Conservation (phyloP, 345 rosid species). For the Aquilaria malaccensis region DNA sequence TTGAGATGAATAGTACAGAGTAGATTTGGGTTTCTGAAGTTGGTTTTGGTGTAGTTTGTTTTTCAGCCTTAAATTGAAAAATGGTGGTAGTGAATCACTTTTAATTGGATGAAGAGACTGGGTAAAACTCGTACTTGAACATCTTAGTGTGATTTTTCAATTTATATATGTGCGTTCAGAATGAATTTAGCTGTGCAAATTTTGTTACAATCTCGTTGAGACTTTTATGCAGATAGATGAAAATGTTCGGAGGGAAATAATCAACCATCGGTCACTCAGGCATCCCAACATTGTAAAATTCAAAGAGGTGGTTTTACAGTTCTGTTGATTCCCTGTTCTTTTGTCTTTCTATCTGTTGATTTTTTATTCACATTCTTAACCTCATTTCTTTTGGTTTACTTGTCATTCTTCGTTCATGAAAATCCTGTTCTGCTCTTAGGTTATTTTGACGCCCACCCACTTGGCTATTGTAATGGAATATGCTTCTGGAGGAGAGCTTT, state of each 20-base stretch:
- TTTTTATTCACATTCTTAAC: background rate
- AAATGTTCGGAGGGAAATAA: slow-evolving; percentile 88
- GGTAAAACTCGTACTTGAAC: too few relatives aligned
- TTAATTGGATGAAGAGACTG: too few relatives aligned
- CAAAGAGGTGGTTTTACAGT: slow-evolving; percentile 56
- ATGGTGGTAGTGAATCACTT: too few relatives aligned
- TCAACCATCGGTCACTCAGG: slow-evolving; percentile 84
- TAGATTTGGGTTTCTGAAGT: too few relatives aligned
- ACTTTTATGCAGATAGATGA: slow-evolving; percentile 69
- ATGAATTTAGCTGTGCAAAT: too few relatives aligned
- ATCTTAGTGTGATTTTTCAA: too few relatives aligned
- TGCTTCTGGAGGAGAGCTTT: slow-evolving; percentile 28
- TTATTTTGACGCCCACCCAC: slow-evolving; percentile 93
- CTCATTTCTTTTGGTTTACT: too few relatives aligned
- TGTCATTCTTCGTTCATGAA: background rate
- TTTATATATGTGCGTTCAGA: too few relatives aligned
- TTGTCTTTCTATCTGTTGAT: background rate
- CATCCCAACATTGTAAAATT: slow-evolving; percentile 96
- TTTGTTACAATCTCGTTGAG: background rate
- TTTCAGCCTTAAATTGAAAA: too few relatives aligned
- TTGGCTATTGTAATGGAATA: slow-evolving; percentile 88
- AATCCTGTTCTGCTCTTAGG: slow-evolving; percentile 28
- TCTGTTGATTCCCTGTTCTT: background rate
- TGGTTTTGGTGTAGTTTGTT: too few relatives aligned
- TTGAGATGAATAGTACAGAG: too few relatives aligned